Percentiles rank a stretch among this genome's conserved stretches.
These are phyloP conservation scores for Bidens hawaiensis DNA, from an alignment of 140 eudicot species.

Conservation along the genomic window DNA sequence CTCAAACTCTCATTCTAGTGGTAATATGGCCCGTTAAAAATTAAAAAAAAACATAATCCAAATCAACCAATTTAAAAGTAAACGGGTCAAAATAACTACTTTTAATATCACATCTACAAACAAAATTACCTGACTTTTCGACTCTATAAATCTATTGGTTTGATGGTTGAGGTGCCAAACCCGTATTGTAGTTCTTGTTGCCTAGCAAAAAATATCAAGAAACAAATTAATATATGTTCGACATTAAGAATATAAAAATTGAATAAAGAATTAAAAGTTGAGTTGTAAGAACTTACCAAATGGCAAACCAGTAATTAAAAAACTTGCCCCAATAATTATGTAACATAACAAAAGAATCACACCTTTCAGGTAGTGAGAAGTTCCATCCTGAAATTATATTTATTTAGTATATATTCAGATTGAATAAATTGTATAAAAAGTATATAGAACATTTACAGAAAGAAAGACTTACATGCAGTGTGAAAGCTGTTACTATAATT, in stretches of 20 bases:
- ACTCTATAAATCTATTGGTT: slow-evolving; percentile 11
- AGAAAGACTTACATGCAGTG: slow-evolving; percentile 39
- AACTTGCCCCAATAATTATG: slow-evolving; percentile 39
- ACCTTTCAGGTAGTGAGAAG: slow-evolving; percentile 72
- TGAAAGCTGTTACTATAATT: slow-evolving; percentile 47
- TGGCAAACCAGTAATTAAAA: slow-evolving; percentile 30
- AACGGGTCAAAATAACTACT: neutral
- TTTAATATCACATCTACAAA: neutral
- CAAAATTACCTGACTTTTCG: slow-evolving; percentile 15
- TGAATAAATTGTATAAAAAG: neutral
- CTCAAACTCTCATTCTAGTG: too few species aligned
- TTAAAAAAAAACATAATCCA: neutral
- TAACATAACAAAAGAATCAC: slow-evolving; percentile 51
- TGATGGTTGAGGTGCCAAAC: slow-evolving; percentile 18
- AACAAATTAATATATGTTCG: neutral
- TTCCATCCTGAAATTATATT: slow-evolving; percentile 48
- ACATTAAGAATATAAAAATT: neutral
- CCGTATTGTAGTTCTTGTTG: neutral
- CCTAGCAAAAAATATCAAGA: slow-evolving; percentile 9
- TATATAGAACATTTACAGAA: neutral
- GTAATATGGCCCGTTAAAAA: neutral
- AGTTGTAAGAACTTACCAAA: slow-evolving; percentile 18
- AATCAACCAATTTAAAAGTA: neutral
- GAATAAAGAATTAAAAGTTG: neutral
- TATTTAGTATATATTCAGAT: neutral